Conservation (phyloP, 331 rosid genomes). For the Quercus tomentella region DNA sequence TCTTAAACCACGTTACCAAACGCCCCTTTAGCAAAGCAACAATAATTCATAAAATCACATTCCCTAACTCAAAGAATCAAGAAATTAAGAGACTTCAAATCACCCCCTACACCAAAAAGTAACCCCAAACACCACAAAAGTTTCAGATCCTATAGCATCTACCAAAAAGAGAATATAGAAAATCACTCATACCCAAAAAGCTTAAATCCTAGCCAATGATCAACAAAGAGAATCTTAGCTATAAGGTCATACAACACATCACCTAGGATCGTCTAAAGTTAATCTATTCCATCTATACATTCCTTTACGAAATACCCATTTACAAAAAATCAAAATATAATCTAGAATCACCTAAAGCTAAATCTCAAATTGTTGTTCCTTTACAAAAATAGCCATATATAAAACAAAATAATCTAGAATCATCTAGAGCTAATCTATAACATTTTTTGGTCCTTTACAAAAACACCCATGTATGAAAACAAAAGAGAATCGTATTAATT, state of each 20-base stretch:
- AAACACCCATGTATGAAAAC: background rate
- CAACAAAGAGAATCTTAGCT: conserved; percentile 11
- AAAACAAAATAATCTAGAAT: no score
- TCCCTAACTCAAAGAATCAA: background rate
- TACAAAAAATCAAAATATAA: no score
- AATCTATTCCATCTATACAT: no score
- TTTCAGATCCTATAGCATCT: no score
- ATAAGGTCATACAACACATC: conserved; percentile 15
- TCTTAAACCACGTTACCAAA: no score
- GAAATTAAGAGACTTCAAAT: no score
- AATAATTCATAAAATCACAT: background rate
- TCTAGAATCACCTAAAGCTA: no score
- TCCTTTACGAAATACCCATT: no score
- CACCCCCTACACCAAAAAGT: no score
- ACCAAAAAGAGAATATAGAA: background rate
- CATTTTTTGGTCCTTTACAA: background rate
- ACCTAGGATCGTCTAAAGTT: conserved; percentile 29
- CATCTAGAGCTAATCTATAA: background rate
- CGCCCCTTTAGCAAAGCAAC: background rate
- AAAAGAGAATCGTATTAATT: background rate
- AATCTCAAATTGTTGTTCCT: no score
- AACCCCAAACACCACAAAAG: no score
- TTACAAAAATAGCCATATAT: no score
- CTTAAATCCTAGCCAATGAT: background rate
- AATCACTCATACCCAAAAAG: background rate